Evolutionary conservation across 805 yeast species (phyloP).

Genomic region (Yamadazyma sp.): DNA sequence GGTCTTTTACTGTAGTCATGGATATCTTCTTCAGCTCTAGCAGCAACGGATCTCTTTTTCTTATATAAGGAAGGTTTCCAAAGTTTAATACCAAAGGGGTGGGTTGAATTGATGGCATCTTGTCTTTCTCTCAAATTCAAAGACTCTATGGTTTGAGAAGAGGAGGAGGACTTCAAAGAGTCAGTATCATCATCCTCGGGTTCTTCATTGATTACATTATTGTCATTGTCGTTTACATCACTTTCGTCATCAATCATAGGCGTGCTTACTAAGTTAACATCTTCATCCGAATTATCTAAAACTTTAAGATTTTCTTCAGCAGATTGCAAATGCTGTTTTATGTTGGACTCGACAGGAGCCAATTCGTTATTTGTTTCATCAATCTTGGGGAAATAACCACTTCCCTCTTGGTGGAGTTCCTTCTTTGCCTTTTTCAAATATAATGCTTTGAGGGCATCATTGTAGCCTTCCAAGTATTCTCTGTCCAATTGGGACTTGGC

Average conservation of each 20-base stretch:
- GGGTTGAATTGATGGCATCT: slow-evolving; percentile 93
- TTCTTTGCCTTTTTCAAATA: slow-evolving; percentile 19
- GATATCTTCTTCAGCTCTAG: slow-evolving; percentile 88
- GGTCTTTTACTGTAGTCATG: slow-evolving; percentile 58
- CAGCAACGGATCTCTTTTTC: slow-evolving; percentile 86
- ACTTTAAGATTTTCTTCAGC: slow-evolving; percentile 22
- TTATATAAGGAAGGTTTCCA: slow-evolving; percentile 98
- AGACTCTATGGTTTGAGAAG: slow-evolving; percentile 64
- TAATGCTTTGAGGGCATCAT: slow-evolving; percentile 58
- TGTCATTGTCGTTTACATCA: neutral
- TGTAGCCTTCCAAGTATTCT: slow-evolving; percentile 65
- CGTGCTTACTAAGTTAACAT: slow-evolving; percentile 9
- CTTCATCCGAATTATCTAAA: slow-evolving; percentile 13
- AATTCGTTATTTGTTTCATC: slow-evolving; percentile 13
- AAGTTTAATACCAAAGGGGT: slow-evolving; percentile 96
- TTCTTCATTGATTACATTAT: slow-evolving; percentile 14
- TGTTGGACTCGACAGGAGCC: slow-evolving; percentile 7
- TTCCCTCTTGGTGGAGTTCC: neutral
- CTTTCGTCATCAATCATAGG: slow-evolving; percentile 15
- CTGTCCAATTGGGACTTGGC: slow-evolving; percentile 19
- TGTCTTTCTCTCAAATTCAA: slow-evolving; percentile 89
- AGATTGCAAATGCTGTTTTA: slow-evolving; percentile 14
- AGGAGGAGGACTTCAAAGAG: slow-evolving; percentile 25
- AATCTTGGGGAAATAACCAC: slow-evolving; percentile 8
- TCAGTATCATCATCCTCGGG: slow-evolving; percentile 19